Percentiles rank a stretch among this genome's conserved stretches.
Conservation (phyloP, 768 basidiomycete genomes). For the Lactarius vividus region DNA sequence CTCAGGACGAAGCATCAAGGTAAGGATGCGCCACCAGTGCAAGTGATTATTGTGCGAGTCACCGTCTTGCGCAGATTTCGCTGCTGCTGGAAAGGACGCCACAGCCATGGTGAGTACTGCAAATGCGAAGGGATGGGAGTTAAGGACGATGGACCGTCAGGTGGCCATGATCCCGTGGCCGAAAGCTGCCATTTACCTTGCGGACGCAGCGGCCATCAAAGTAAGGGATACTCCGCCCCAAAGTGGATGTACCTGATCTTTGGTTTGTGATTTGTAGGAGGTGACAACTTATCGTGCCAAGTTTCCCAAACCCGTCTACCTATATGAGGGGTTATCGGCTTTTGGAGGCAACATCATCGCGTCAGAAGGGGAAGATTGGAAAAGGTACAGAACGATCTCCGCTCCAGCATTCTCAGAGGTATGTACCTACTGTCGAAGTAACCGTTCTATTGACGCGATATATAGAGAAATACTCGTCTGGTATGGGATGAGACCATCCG, state of each 20-base stretch:
- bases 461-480: conserved; percentile 38
- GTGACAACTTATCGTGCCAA: conserved; percentile 46
- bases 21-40: background rate
- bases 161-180: conserved; percentile 8
- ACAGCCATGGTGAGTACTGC: background rate
- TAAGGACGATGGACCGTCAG: background rate
- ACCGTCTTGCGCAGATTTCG: conserved; percentile 12
- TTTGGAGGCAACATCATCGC: conserved; percentile 65
- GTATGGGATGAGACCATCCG: conserved; percentile 40
- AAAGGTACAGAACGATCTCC: conserved; percentile 57
- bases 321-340: conserved; percentile 45
- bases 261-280: conserved; percentile 40
- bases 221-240: background rate
- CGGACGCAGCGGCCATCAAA: conserved; percentile 22
- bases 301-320: conserved; percentile 55
- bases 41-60: background rate
- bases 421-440: conserved; percentile 8
- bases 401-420: conserved; percentile 69
- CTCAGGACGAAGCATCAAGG: conserved; percentile 3
- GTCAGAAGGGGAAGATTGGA: conserved; percentile 64
- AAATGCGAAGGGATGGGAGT: background rate
- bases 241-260: background rate
- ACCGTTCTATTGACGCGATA: background rate
- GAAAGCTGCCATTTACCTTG: conserved; percentile 1
- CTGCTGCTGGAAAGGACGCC: conserved; percentile 16